phyloP scores from a whole-genome alignment of 345 rosid species.

The Iberis pinnata region DNA sequence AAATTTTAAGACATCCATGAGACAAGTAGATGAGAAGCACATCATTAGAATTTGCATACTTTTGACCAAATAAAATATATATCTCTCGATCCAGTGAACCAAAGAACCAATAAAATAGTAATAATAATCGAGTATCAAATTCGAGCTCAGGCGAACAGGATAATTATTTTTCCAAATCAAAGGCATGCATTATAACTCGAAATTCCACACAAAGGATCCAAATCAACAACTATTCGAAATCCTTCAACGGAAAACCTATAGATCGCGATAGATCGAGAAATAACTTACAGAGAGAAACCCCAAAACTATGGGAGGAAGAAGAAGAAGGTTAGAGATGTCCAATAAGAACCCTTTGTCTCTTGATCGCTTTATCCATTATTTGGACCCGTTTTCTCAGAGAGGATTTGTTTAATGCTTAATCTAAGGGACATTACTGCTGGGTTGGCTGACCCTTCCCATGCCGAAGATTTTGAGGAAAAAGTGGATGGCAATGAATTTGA shows the following conservation, averaged over 20 bases:
- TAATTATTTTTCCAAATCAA: neutral
- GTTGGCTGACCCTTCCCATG: too few species aligned
- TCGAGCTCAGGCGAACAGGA: neutral
- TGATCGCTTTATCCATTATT: conserved; percentile 78
- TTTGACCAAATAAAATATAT: neutral
- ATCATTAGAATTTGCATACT: neutral
- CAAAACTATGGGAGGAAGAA: too few species aligned
- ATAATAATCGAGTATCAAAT: neutral
- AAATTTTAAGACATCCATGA: too few species aligned
- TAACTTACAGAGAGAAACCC: too few species aligned
- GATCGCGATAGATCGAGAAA: neutral
- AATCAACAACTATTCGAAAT: conserved; percentile 12
- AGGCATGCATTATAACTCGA: neutral
- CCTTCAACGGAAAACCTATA: neutral
- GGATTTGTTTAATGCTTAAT: too few species aligned
- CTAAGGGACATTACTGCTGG: too few species aligned
- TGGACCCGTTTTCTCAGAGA: neutral
- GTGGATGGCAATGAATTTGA: too few species aligned
- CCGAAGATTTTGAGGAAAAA: too few species aligned
- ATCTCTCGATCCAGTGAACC: too few species aligned
- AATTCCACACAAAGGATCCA: neutral
- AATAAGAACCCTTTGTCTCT: conserved; percentile 52
- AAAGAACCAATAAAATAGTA: neutral
- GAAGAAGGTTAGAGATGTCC: too few species aligned
- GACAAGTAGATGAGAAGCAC: too few species aligned